Conservation (phyloP, 2,329 filamentous ascomycete species). For the Aspergillus floridensis region DNA sequence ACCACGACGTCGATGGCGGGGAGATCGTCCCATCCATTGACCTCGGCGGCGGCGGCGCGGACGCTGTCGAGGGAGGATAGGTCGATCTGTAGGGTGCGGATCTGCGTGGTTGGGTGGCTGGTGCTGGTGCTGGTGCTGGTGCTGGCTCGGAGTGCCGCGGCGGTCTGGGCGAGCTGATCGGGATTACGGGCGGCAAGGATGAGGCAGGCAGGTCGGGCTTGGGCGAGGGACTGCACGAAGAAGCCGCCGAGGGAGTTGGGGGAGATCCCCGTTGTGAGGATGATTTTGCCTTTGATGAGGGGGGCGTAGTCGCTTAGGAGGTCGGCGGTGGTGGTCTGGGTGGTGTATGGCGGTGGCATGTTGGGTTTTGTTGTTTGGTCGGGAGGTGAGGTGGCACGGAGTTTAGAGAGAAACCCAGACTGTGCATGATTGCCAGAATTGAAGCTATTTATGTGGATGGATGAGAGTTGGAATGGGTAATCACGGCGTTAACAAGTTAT, state of each 20-base stretch:
- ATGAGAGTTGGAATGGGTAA: no score
- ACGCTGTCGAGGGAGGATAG: slow-evolving; percentile 32
- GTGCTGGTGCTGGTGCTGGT: no score
- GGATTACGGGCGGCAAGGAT: slow-evolving; percentile 42
- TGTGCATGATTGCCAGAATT: no score
- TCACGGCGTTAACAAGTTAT: no score
- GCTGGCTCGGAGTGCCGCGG: slow-evolving; percentile 19
- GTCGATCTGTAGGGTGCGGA: slow-evolving; percentile 33
- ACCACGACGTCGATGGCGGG: slow-evolving; percentile 41
- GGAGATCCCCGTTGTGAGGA: slow-evolving; percentile 45
- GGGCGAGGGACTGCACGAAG: slow-evolving; percentile 37
- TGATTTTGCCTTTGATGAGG: slow-evolving; percentile 26
- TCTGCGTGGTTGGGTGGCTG: slow-evolving; percentile 17
- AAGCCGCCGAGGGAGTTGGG: slow-evolving; percentile 38
- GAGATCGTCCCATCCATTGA: slow-evolving; percentile 28
- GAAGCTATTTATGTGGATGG: no score
- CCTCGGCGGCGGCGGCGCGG: slow-evolving; percentile 30
- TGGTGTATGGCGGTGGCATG: neutral
- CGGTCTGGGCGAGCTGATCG: slow-evolving; percentile 33
- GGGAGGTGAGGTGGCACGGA: neutral
- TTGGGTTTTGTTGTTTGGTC: neutral
- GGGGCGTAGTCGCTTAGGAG: slow-evolving; percentile 20
- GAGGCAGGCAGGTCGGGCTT: slow-evolving; percentile 15
- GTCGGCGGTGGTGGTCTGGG: slow-evolving; percentile 17
- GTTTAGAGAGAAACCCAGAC: no score